Base-by-base conservation (phyloP, 1,284 basidiomycete species). In the Naganishia albida region DNA sequence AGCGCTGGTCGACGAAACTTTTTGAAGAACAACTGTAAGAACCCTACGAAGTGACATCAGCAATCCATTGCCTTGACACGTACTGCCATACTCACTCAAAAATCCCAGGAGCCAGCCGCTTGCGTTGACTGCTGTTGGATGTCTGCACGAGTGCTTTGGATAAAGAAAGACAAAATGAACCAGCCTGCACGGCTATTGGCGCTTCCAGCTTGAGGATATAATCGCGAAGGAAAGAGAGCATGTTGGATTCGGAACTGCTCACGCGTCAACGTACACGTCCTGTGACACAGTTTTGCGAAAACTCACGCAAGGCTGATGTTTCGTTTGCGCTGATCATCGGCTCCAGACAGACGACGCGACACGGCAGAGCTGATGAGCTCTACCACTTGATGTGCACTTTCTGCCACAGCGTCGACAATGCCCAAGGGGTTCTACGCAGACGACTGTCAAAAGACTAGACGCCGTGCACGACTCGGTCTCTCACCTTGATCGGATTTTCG, bases 101-200 rank as follows among this genome's bases (percentile, higher is more conserved):
- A 26, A 86, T 82, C 4, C 57, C 57, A 88, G 84, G 76, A 89
- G 93, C 7, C 88, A 83, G 68, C 91, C 87, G 0, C 82, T 72
- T 68, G 86, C 87, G 1, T 80, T 86, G 85, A 59, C 87, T 84
- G 67, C 85, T 82, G 54, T 86, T 78, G 70, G 82, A 30, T 15
- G 48, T 38, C 83, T 57, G 56, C 7, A 82, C 82, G 13, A 86
- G 78, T 20, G 94, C 78, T 73, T 90, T 93, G 10, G 87, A 85
- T 39, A 98, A 82, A 40, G 87, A 84, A 68, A 91, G 82, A 72
- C 89, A 88, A 20, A 89, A 84, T 60, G 81, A 80, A 94, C 95
- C 98, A 7, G 97, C 90, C 79, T 98, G 95, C 4, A 92, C 82
- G 1, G 91, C 92, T 23, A 94, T 82, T 0, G 92, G 89, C 1